phyloP scores from a whole-genome alignment of 1,284 basidiomycete species.

The Cutaneotrichosporon mucoides region DNA sequence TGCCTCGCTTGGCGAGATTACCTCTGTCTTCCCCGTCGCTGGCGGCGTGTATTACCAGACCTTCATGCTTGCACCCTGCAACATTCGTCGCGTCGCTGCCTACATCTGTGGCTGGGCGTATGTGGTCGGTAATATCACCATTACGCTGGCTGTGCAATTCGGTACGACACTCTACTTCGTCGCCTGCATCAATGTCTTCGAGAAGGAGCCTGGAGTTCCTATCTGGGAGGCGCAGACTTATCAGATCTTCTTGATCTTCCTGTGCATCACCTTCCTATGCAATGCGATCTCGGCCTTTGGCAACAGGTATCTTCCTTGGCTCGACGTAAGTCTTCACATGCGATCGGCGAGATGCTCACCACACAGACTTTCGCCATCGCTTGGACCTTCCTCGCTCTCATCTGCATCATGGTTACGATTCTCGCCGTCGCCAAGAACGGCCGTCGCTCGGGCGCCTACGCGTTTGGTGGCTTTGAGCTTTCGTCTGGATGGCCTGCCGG shows the following conservation, averaged over 20 bases:
- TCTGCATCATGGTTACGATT: conserved; percentile 30
- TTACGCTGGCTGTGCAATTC: conserved; percentile 51
- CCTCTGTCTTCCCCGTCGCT: conserved; percentile 47
- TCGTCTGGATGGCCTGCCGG: conserved; percentile 16
- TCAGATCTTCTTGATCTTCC: conserved; percentile 19
- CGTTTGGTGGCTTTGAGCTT: conserved; percentile 24
- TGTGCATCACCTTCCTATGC: conserved; percentile 18
- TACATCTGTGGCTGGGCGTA: conserved; percentile 52
- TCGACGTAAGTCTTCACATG: conserved; percentile 28
- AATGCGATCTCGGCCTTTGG: conserved; percentile 28
- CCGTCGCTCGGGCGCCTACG: conserved; percentile 32
- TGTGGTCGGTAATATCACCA: conserved; percentile 50
- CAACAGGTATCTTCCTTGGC: conserved; percentile 37
- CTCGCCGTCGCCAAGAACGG: conserved; percentile 43
- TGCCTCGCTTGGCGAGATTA: conserved; percentile 50
- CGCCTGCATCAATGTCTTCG: conserved; percentile 26
- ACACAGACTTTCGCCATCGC: conserved; percentile 29
- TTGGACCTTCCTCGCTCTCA: conserved; percentile 27
- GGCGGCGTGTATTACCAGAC: conserved; percentile 53
- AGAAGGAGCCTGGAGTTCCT: conserved; percentile 13
- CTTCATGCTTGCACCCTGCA: conserved; percentile 43
- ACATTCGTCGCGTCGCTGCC: conserved; percentile 41
- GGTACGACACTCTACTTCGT: conserved; percentile 33
- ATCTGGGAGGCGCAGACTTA: conserved; percentile 19
- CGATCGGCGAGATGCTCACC: neutral